Conservation (phyloP, 1,139 yeast genomes). For the Williopsis jadinii region DNA sequence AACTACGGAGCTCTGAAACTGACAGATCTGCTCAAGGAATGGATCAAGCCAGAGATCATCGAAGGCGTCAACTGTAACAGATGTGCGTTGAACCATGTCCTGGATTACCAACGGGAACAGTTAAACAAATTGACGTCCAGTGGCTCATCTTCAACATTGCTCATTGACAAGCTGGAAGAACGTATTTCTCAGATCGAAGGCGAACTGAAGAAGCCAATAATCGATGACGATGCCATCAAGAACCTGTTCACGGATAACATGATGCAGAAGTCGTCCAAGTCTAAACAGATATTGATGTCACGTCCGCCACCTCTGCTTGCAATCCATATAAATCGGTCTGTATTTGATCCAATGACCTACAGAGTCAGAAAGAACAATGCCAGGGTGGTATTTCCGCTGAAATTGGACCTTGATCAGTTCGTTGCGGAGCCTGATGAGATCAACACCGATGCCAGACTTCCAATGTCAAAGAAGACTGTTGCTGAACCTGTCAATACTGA, state of each 20-base stretch:
- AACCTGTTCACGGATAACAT: slow-evolving; percentile 68
- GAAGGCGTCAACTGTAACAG: slow-evolving; percentile 92
- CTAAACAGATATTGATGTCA: slow-evolving; percentile 73
- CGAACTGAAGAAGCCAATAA: slow-evolving; percentile 58
- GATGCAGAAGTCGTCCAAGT: slow-evolving; percentile 69
- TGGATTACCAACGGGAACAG: slow-evolving; percentile 41
- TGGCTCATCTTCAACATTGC: slow-evolving; percentile 27
- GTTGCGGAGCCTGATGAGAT: slow-evolving; percentile 65
- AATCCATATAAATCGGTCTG: slow-evolving; percentile 85
- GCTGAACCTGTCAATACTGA: slow-evolving; percentile 10
- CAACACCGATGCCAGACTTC: slow-evolving; percentile 71
- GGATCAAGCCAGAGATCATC: slow-evolving; percentile 77
- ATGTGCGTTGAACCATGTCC: slow-evolving; percentile 68
- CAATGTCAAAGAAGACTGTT: slow-evolving; percentile 58
- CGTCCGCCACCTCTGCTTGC: slow-evolving; percentile 82
- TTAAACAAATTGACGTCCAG: slow-evolving; percentile 27
- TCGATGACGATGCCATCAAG: slow-evolving; percentile 74
- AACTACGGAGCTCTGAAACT: slow-evolving; percentile 39
- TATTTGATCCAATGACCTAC: slow-evolving; percentile 81
- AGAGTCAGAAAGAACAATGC: slow-evolving; percentile 80
- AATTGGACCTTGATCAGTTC: slow-evolving; percentile 59
- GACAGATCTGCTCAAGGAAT: slow-evolving; percentile 55
- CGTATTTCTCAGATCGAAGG: slow-evolving; percentile 50
- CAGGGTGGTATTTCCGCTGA: slow-evolving; percentile 66
- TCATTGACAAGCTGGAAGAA: slow-evolving; percentile 37